Percentiles rank a stretch among this genome's conserved stretches.
phyloP scores from a whole-genome alignment of 2,329 filamentous ascomycete species.

The Akanthomyces uredinophilus region DNA sequence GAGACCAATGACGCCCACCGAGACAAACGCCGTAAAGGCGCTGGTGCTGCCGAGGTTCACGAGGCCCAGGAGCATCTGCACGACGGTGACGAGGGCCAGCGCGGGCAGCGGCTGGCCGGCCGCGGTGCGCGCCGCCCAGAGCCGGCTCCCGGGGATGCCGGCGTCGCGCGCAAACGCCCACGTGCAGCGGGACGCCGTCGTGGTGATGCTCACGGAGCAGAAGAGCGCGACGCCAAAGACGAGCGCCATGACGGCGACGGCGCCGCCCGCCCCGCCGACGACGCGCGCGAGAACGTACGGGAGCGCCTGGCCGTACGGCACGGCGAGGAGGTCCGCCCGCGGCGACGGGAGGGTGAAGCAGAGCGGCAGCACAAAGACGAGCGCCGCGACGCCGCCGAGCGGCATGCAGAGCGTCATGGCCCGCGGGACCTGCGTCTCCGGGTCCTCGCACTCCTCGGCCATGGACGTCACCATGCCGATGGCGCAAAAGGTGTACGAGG shows the following conservation, averaged over 20 bases:
- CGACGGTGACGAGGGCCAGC: slow-evolving; percentile 48
- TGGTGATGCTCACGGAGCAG: slow-evolving; percentile 55
- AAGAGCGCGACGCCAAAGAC: slow-evolving; percentile 53
- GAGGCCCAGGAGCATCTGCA: slow-evolving; percentile 50
- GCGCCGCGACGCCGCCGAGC: slow-evolving; percentile 46
- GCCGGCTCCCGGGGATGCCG: slow-evolving; percentile 45
- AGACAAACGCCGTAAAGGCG: slow-evolving; percentile 20
- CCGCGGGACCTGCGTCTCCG: slow-evolving; percentile 46
- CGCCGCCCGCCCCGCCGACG: slow-evolving; percentile 42
- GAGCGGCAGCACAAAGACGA: slow-evolving; percentile 46
- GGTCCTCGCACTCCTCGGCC: slow-evolving; percentile 54
- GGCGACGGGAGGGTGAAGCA: slow-evolving; percentile 35
- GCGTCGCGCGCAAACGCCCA: slow-evolving; percentile 58
- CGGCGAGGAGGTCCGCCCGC: slow-evolving; percentile 36
- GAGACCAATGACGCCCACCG: slow-evolving; percentile 52
- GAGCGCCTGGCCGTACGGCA: slow-evolving; percentile 48
- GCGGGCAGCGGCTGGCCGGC: slow-evolving; percentile 50
- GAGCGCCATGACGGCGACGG: slow-evolving; percentile 46
- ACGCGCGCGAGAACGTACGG: slow-evolving; percentile 49
- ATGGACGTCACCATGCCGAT: slow-evolving; percentile 59
- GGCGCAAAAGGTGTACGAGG: slow-evolving; percentile 52
- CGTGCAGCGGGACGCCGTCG: slow-evolving; percentile 52
- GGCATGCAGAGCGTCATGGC: slow-evolving; percentile 48
- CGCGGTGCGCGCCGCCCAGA: slow-evolving; percentile 50
- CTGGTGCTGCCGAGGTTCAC: slow-evolving; percentile 45